phyloP scores from a whole-genome alignment of 495 filamentous ascomycete genomes.

The Aspergillus nidulans region DNA sequence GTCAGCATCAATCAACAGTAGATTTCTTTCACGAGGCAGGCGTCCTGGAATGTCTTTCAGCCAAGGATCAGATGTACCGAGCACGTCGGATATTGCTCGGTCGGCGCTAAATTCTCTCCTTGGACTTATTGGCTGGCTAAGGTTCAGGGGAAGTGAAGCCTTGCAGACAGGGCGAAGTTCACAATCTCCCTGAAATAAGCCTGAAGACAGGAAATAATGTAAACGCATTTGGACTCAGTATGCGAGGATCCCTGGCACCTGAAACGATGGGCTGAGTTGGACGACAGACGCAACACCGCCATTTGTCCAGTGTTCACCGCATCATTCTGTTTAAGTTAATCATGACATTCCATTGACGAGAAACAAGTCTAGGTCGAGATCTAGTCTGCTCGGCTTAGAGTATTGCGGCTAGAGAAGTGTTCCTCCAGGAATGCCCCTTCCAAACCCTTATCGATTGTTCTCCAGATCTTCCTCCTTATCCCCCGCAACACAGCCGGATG shows the following conservation, averaged over 20 bases:
- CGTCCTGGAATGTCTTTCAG: neutral
- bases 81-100: neutral
- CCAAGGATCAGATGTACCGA: neutral
- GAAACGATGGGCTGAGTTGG: conserved; percentile 18
- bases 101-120: neutral
- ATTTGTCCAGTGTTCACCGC: conserved; percentile 24
- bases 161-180: neutral
- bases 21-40: no score
- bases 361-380: neutral
- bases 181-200: conserved; percentile 2
- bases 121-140: neutral
- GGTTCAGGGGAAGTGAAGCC: neutral
- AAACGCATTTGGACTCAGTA: conserved; percentile 1
- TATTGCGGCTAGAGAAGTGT: no score
- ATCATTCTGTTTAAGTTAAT: neutral
- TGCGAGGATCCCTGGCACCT: conserved; percentile 10
- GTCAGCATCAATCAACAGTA: no score
- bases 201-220: conserved; percentile 1
- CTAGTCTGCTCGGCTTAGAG: neutral
- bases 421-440: neutral
- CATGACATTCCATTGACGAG: neutral
- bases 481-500: conserved; percentile 16
- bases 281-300: conserved; percentile 17
- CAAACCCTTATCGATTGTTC: conserved; percentile 18
- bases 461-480: conserved; percentile 22